These are phyloP conservation scores for Mycosphaerella sp. DNA, from an alignment of 2,329 filamentous ascomycete genomes.

Conservation along the genomic window DNA sequence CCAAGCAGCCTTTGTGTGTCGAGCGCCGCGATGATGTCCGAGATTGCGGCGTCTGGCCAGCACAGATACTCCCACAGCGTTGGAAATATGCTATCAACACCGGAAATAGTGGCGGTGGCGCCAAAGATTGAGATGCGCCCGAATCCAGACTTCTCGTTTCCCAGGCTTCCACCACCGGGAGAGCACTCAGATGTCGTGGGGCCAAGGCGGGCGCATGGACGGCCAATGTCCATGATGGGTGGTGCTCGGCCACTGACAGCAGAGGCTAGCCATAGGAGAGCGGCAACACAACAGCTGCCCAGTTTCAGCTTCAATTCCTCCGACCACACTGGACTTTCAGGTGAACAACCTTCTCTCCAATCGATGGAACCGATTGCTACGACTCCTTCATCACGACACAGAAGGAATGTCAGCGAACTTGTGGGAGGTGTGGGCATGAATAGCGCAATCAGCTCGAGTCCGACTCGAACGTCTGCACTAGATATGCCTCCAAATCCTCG, in stretches of 20 bases:
- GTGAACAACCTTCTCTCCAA: conserved; percentile 31
- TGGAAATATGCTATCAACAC: conserved; percentile 38
- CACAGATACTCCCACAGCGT: conserved; percentile 26
- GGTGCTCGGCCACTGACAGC: conserved; percentile 36
- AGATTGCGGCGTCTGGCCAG: conserved; percentile 26
- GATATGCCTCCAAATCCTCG: conserved; percentile 24
- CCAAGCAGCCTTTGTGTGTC: conserved; percentile 6
- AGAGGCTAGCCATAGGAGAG: conserved; percentile 32
- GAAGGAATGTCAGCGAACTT: conserved; percentile 78
- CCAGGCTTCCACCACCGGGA: conserved; percentile 34
- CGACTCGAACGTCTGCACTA: conserved; percentile 58
- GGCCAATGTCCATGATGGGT: conserved; percentile 33
- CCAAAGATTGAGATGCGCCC: conserved; percentile 39
- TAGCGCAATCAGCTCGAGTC: conserved; percentile 61
- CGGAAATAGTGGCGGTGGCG: conserved; percentile 19
- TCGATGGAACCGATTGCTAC: conserved; percentile 12
- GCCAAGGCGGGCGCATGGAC: conserved; percentile 14
- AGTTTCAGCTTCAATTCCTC: conserved; percentile 47
- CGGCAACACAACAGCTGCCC: conserved; percentile 35
- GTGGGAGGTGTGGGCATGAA: conserved; percentile 63
- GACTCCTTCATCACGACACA: conserved; percentile 55
- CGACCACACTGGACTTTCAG: conserved; percentile 33
- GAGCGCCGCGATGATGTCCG: conserved; percentile 23
- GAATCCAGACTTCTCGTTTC: conserved; percentile 47
- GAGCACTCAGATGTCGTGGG: conserved; percentile 15